These are phyloP conservation scores for Eucalyptus pauciflora DNA, from an alignment of 345 rosid species.

Conservation along the genomic window DNA sequence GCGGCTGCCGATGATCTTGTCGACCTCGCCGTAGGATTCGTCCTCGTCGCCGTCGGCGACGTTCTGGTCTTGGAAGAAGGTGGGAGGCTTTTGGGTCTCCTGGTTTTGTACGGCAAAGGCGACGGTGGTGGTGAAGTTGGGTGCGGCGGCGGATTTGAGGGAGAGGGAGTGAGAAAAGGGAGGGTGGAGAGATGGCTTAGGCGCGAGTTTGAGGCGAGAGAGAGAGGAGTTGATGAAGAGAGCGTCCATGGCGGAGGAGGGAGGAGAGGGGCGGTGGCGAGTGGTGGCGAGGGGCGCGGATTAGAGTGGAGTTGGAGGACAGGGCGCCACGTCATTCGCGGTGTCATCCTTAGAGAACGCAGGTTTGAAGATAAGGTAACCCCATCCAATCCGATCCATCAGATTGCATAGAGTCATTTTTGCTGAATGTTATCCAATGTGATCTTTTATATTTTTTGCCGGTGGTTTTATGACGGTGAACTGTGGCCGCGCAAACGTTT, in stretches of 20 bases:
- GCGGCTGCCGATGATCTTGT: conserved; percentile 71
- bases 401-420: neutral
- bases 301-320: neutral
- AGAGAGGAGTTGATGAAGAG: conserved; percentile 31
- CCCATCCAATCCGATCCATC: neutral
- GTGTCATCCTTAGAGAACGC: neutral
- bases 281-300: neutral
- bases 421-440: neutral
- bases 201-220: conserved; percentile 23
- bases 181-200: conserved; percentile 3
- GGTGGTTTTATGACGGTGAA: neutral
- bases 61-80: conserved; percentile 1
- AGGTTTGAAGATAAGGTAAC: neutral
- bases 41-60: conserved; percentile 10
- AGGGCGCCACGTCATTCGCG: neutral
- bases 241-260: conserved; percentile 26
- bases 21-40: conserved; percentile 72
- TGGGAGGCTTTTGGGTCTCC: neutral
- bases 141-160: neutral
- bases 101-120: conserved; percentile 40
- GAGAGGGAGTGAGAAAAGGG: neutral
- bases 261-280: neutral
- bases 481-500: neutral
- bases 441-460: neutral
- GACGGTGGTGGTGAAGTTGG: neutral